Conservation (phyloP, 1,284 basidiomycete genomes). For the Ceratobasidium sp. region DNA sequence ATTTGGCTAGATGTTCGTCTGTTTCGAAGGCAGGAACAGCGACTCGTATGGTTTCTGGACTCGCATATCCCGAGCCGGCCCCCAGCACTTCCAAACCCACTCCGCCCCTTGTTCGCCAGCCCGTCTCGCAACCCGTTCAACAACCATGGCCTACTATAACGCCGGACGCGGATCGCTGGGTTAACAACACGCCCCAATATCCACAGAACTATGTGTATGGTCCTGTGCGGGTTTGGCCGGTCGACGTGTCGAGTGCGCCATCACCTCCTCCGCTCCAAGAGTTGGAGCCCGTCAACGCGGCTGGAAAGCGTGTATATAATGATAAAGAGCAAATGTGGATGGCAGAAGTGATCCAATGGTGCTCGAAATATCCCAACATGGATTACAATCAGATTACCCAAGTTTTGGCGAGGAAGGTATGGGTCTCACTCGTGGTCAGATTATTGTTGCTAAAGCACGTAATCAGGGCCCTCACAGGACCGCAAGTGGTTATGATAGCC, state of each 20-base stretch:
- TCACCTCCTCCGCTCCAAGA: not conserved
- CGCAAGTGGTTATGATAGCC: not conserved
- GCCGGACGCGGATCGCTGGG: conserved; percentile 6
- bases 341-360: conserved; percentile 23
- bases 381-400: not conserved
- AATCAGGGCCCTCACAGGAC: conserved; percentile 22
- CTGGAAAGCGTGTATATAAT: conserved; percentile 7
- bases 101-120: not conserved
- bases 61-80: not conserved
- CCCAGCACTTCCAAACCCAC: not conserved
- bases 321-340: conserved; percentile 2
- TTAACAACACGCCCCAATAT: too few species aligned
- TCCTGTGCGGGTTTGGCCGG: not conserved
- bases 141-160: not conserved
- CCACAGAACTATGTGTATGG: too few species aligned
- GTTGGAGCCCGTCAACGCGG: not conserved
- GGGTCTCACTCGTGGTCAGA: too few species aligned
- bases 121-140: not conserved
- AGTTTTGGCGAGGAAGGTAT: not conserved
- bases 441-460: not conserved
- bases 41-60: not conserved
- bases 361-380: conserved; percentile 17
- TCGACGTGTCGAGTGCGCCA: conserved; percentile 3
- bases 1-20: not conserved
- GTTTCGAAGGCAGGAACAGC: not conserved